Conservation (phyloP, 2,329 filamentous ascomycete species). For the Colletotrichum filicis region DNA sequence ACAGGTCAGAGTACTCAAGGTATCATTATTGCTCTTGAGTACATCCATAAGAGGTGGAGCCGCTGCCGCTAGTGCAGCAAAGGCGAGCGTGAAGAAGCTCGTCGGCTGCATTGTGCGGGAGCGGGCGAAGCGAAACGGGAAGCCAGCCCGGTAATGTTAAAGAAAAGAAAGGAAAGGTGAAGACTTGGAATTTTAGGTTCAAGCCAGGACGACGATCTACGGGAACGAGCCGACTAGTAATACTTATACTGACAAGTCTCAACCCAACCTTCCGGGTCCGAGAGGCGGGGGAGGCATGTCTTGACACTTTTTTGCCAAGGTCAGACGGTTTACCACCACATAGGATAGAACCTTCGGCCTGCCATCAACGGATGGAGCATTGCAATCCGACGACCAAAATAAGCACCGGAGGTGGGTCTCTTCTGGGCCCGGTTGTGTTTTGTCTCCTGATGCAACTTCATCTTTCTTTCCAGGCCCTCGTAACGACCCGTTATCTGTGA, state of each 20-base stretch:
- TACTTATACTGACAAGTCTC: constrained; percentile 32
- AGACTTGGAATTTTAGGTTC: constrained; percentile 8
- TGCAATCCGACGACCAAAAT: constrained; percentile 19
- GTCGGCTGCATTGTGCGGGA: constrained; percentile 37
- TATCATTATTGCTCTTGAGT: constrained; percentile 38
- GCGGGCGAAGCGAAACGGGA: background rate
- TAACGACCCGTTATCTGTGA: background rate
- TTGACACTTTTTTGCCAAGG: constrained; percentile 20
- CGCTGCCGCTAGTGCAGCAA: constrained; percentile 38
- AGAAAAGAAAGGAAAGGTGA: constrained; percentile 11
- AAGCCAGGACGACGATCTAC: background rate
- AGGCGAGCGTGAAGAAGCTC: constrained; percentile 36
- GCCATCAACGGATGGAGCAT: background rate
- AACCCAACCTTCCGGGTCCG: constrained; percentile 12
- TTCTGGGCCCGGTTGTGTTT: background rate
- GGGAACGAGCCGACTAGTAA: constrained; percentile 8
- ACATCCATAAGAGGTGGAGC: constrained; percentile 36
- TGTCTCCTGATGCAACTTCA: constrained; percentile 9
- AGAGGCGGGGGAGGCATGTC: constrained; percentile 16
- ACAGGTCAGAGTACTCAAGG: constrained; percentile 41
- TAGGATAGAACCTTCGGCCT: background rate
- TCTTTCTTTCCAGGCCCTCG: background rate
- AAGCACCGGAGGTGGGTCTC: constrained; percentile 6
- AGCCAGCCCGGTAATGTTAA: constrained; percentile 11
- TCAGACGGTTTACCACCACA: background rate